These are phyloP conservation scores for Coemansia sp. DNA, from an alignment of 192 early-diverging fungal genomes.

Conservation along the genomic window DNA sequence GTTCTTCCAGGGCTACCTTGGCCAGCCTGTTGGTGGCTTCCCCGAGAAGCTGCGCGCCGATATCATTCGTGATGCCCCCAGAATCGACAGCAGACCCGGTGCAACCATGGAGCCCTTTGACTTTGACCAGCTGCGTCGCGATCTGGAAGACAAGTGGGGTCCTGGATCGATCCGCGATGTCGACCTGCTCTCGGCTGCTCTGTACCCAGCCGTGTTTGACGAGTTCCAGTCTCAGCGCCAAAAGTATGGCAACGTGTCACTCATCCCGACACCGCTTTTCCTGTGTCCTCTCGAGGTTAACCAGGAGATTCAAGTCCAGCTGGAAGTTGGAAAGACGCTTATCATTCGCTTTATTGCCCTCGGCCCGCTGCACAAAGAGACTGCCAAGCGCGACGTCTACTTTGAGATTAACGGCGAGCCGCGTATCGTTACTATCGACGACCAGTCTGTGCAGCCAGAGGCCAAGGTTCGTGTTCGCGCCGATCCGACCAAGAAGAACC, in stretches of 20 bases:
- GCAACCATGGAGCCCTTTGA: slow-evolving; percentile 75
- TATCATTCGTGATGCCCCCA: slow-evolving; percentile 73
- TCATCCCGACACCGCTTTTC: slow-evolving; percentile 90
- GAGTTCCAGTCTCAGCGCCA: slow-evolving; percentile 73
- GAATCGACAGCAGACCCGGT: slow-evolving; percentile 85
- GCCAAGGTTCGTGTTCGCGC: slow-evolving; percentile 71
- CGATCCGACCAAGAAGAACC: slow-evolving; percentile 68
- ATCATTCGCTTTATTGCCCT: slow-evolving; percentile 89
- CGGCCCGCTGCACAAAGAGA: slow-evolving; percentile 70
- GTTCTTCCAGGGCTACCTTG: slow-evolving; percentile 96
- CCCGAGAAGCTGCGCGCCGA: slow-evolving; percentile 81
- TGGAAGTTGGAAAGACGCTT: slow-evolving; percentile 84
- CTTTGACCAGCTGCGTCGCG: slow-evolving; percentile 67
- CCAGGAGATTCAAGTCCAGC: slow-evolving; percentile 85
- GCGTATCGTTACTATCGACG: slow-evolving; percentile 73
- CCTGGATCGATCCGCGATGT: slow-evolving; percentile 73
- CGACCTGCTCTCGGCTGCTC: slow-evolving; percentile 81
- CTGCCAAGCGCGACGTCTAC: slow-evolving; percentile 84
- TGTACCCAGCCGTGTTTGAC: slow-evolving; percentile 93
- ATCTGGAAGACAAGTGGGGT: slow-evolving; percentile 80
- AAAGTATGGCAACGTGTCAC: slow-evolving; percentile 83
- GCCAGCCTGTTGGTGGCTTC: slow-evolving; percentile 94
- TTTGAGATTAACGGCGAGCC: slow-evolving; percentile 96
- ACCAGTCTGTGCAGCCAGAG: slow-evolving; percentile 59
- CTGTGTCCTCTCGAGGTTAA: slow-evolving; percentile 78